Evolutionary conservation across 306 rosid species (phyloP).

Genomic region (Vachellia collinsii): DNA sequence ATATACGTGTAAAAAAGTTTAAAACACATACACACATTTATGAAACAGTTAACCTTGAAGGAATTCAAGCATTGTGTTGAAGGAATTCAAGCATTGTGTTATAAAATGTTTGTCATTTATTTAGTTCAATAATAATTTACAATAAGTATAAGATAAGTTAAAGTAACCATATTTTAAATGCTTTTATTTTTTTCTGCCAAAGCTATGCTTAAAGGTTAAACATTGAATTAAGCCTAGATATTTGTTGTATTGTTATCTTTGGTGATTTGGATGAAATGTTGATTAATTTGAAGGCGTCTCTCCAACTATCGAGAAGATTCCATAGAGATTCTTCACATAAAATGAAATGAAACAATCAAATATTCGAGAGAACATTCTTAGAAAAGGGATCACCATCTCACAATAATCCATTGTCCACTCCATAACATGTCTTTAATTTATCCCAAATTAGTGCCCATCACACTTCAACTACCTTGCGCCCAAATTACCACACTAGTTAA

Average conservation of each 20-base stretch:
- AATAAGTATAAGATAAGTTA: background rate
- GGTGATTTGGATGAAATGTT: background rate
- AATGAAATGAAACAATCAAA: no score
- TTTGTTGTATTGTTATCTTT: background rate
- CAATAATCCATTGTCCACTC: background rate
- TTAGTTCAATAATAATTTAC: background rate
- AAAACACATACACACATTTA: background rate
- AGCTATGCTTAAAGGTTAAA: background rate
- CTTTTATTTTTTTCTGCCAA: background rate
- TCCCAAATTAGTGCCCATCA: no score
- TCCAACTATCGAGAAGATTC: background rate
- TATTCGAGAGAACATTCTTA: background rate
- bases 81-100: background rate
- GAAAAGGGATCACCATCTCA: background rate
- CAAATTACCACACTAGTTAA: no score
- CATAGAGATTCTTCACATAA: background rate
- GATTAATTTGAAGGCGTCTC: background rate
- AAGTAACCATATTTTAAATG: background rate
- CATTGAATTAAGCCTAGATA: background rate
- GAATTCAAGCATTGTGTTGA: background rate
- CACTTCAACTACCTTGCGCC: no score
- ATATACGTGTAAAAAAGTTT: background rate
- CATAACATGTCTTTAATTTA: background rate
- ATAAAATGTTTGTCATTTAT: background rate
- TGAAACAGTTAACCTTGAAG: background rate